Evolutionary conservation across 108 stramenopile genomes (phyloP).

Genomic region (Cyclotella atomus): DNA sequence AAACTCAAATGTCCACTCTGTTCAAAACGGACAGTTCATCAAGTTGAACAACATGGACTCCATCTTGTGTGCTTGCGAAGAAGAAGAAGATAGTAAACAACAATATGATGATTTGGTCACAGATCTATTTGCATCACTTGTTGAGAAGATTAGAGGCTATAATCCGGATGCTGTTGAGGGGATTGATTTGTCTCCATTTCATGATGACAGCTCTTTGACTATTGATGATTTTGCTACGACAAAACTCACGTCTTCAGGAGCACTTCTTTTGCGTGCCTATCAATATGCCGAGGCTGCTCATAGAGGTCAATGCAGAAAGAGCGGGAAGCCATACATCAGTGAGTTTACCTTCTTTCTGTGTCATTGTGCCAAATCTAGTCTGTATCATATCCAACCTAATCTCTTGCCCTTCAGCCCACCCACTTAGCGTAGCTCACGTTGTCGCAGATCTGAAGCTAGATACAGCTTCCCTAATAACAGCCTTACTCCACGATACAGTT

Average conservation of each 20-base stretch:
- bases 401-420: slow-evolving; percentile 19
- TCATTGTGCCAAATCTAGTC: neutral
- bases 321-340: slow-evolving; percentile 27
- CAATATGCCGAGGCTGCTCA: slow-evolving; percentile 17
- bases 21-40: neutral
- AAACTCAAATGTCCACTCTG: neutral
- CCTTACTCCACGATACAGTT: slow-evolving; percentile 43
- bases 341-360: neutral
- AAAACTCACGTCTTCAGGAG: neutral
- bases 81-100: neutral
- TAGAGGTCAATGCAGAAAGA: slow-evolving; percentile 18
- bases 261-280: slow-evolving; percentile 26
- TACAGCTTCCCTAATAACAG: slow-evolving; percentile 20
- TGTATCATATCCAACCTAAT: slow-evolving; percentile 3
- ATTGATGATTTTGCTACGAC: neutral
- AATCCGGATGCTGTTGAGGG: slow-evolving; percentile 21
- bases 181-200: neutral
- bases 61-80: neutral
- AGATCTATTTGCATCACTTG: slow-evolving; percentile 14
- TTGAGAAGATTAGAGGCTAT: slow-evolving; percentile 11
- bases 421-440: slow-evolving; percentile 29
- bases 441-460: slow-evolving; percentile 37
- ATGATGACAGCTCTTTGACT: neutral
- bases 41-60: neutral
- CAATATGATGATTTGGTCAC: slow-evolving; percentile 5